phyloP scores from a whole-genome alignment of 208 protist species.

The Crithidia expoeki region DNA sequence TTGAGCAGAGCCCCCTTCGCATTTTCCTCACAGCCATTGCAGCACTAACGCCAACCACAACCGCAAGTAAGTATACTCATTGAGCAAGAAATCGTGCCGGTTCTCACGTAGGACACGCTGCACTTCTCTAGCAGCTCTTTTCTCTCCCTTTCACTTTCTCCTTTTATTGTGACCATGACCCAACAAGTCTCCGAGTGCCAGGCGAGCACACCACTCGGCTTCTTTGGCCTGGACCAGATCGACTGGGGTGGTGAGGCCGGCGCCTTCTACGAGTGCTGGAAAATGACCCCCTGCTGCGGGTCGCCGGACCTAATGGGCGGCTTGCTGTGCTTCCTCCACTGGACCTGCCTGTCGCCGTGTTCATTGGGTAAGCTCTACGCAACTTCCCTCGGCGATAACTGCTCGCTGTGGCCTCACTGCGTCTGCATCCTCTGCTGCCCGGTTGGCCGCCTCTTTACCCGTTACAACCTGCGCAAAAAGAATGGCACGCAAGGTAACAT shows the following conservation, averaged over 20 bases:
- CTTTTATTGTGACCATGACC: slow-evolving; percentile 28
- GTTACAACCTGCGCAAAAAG: slow-evolving; percentile 86
- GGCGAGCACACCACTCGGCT: slow-evolving; percentile 45
- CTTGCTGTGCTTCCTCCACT: slow-evolving; percentile 64
- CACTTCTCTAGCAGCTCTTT: background rate
- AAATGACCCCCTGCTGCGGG: slow-evolving; percentile 71
- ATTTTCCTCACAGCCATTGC: too few species aligned
- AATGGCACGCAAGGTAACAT: slow-evolving; percentile 74
- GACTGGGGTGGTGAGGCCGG: slow-evolving; percentile 68
- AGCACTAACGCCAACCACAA: too few species aligned
- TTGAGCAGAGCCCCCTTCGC: too few species aligned
- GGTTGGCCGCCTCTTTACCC: slow-evolving; percentile 67
- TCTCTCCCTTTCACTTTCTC: slow-evolving; percentile 2
- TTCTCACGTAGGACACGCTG: too few species aligned
- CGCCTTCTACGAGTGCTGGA: slow-evolving; percentile 79
- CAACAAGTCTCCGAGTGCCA: slow-evolving; percentile 53
- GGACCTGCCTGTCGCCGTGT: slow-evolving; percentile 51
- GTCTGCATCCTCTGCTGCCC: slow-evolving; percentile 71
- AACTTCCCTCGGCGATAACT: slow-evolving; percentile 64
- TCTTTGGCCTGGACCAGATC: slow-evolving; percentile 71
- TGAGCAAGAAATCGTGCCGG: too few species aligned
- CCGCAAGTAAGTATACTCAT: too few species aligned
- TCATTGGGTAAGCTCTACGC: slow-evolving; percentile 75
- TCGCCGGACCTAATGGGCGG: slow-evolving; percentile 47
- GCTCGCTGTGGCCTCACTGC: slow-evolving; percentile 72